phyloP scores from a whole-genome alignment of 345 rosid species.

The Linum trigynum region DNA sequence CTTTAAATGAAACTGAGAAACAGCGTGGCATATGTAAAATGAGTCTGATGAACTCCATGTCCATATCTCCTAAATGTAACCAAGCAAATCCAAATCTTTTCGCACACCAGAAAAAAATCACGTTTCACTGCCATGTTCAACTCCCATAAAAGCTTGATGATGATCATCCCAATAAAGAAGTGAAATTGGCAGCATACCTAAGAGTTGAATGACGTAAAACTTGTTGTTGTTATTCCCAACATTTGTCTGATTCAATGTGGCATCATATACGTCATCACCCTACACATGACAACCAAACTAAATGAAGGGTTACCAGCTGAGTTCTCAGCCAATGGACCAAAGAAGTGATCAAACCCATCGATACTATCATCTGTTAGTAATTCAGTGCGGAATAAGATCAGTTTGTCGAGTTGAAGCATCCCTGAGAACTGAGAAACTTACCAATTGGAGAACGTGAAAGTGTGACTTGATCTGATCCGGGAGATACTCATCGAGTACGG shows the following conservation, averaged over 20 bases:
- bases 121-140: not conserved
- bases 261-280: conserved; percentile 76
- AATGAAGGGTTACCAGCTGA: not conserved
- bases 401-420: not conserved
- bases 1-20: not conserved
- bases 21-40: conserved; percentile 4
- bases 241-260: conserved; percentile 78
- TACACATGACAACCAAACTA: conserved; percentile 22
- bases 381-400: not conserved
- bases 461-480: conserved; percentile 63
- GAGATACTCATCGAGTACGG: conserved; percentile 65
- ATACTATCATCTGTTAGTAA: not conserved
- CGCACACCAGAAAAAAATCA: not conserved
- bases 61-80: no score
- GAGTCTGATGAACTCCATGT: not conserved
- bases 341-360: not conserved
- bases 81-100: not conserved
- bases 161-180: conserved; percentile 1
- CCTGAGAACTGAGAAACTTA: conserved; percentile 9
- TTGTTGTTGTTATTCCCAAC: conserved; percentile 69
- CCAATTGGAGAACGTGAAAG: conserved; percentile 71
- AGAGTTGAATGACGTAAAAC: conserved; percentile 68
- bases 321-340: not conserved
- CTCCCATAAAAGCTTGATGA: not conserved
- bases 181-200: conserved; percentile 37